Conservation (phyloP, 352 stramenopile species). For the Globisporangium viniferum region DNA sequence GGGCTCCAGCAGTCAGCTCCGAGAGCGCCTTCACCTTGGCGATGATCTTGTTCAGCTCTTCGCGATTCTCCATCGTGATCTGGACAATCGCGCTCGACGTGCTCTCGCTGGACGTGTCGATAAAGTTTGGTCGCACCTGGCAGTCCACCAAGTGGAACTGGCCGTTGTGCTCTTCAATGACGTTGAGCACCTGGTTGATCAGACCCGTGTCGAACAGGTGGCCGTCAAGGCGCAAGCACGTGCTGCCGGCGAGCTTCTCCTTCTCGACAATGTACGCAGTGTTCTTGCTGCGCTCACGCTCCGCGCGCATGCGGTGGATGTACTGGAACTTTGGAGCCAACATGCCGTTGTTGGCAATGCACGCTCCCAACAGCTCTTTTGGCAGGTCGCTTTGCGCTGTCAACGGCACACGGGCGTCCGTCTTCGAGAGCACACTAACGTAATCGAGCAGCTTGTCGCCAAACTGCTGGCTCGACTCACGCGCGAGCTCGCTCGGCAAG, state of each 20-base stretch:
- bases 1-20: conserved; percentile 78
- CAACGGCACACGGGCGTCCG: conserved; percentile 52
- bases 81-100: conserved; percentile 79
- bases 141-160: conserved; percentile 91
- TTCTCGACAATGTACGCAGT: conserved; percentile 64
- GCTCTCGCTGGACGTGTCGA: conserved; percentile 32
- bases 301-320: conserved; percentile 88
- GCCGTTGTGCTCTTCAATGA: conserved; percentile 88
- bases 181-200: conserved; percentile 95
- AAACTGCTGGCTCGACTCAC: conserved; percentile 95
- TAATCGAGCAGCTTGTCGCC: conserved; percentile 90
- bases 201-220: conserved; percentile 96
- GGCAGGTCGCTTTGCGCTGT: conserved; percentile 56
- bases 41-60: conserved; percentile 82
- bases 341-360: conserved; percentile 88
- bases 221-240: conserved; percentile 81
- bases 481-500: conserved; percentile 92
- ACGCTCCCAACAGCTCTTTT: conserved; percentile 84
- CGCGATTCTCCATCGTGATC: conserved; percentile 69
- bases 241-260: conserved; percentile 72
- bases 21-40: conserved; percentile 83
- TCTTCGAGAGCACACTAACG: conserved; percentile 53
- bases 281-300: conserved; percentile 71
- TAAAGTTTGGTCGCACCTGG: conserved; percentile 82
- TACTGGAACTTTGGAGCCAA: conserved; percentile 89